phyloP scores from a whole-genome alignment of 1,284 basidiomycete species.

The Ganoderma meredithae region DNA sequence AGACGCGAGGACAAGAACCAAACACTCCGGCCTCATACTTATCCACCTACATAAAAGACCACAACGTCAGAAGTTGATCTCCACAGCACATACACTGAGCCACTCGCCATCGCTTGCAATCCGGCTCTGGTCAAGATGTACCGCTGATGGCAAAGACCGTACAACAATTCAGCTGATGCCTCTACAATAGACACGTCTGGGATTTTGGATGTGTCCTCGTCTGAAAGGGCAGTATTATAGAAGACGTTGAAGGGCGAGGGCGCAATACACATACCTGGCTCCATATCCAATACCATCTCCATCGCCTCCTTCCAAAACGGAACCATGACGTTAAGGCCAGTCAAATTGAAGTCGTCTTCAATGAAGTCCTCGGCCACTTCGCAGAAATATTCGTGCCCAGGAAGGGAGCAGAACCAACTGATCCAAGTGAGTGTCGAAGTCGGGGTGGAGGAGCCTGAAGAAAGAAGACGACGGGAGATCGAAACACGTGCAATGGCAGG shows the following conservation, averaged over 20 bases:
- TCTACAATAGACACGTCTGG: conserved; percentile 98
- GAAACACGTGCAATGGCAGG: neutral
- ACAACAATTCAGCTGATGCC: conserved; percentile 95
- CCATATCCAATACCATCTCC: conserved; percentile 99
- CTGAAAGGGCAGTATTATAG: conserved; percentile 44
- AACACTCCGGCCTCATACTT: conserved; percentile 96
- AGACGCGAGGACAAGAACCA: conserved; percentile 95
- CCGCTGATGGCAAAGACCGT: conserved; percentile 97
- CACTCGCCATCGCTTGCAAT: conserved; percentile 92
- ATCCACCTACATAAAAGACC: conserved; percentile 69
- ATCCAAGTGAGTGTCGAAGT: conserved; percentile 95
- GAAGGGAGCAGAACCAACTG: conserved; percentile 98
- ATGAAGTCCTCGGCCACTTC: conserved; percentile 99
- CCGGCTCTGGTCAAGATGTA: conserved; percentile 96
- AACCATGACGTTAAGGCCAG: conserved; percentile 93
- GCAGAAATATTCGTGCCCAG: conserved; percentile 99
- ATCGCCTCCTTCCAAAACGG: conserved; percentile 99
- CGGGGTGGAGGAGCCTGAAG: conserved; percentile 79
- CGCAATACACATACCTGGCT: conserved; percentile 78
- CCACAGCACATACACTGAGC: conserved; percentile 31
- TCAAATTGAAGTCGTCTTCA: conserved; percentile 99
- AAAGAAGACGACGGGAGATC: neutral
- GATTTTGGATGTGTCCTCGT: conserved; percentile 93
- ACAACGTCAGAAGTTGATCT: conserved; percentile 17
- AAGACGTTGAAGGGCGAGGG: neutral